Percentiles rank a stretch among this genome's conserved stretches.
Evolutionary conservation across 2,329 filamentous ascomycete species (phyloP).

Genomic region (Geosmithia flava): DNA sequence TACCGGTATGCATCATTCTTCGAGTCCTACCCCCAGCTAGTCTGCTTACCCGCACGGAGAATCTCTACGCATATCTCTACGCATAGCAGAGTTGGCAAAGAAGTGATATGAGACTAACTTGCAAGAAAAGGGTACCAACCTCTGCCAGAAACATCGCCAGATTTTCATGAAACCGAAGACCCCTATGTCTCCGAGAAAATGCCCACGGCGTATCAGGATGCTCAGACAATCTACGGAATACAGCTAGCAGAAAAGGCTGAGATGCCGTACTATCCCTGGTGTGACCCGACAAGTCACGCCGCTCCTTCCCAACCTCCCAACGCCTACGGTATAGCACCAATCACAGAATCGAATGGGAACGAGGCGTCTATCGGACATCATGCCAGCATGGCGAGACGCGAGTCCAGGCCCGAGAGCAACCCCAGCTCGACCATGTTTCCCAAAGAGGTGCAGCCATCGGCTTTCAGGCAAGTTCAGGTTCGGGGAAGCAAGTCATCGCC

Average conservation of each 20-base stretch:
- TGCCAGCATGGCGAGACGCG: too few species aligned
- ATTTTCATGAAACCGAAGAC: constrained; percentile 14
- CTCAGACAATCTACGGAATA: not conserved
- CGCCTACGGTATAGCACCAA: too few species aligned
- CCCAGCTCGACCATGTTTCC: not conserved
- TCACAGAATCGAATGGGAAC: too few species aligned
- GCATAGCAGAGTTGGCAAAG: not conserved
- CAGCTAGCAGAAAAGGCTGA: not conserved
- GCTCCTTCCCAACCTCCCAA: too few species aligned
- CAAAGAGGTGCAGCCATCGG: not conserved
- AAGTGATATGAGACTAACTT: constrained; percentile 2
- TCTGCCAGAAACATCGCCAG: constrained; percentile 11
- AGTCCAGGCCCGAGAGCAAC: not conserved
- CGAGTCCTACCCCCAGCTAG: not conserved
- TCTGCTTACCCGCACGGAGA: not conserved
- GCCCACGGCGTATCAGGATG: constrained; percentile 5
- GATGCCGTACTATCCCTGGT: not conserved
- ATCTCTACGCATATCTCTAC: too few species aligned
- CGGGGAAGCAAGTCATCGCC: not conserved
- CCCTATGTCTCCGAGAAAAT: constrained; percentile 18
- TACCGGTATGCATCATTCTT: constrained; percentile 15
- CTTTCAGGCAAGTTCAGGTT: not conserved
- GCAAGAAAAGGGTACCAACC: constrained; percentile 19
- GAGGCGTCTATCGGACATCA: too few species aligned
- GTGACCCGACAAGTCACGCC: too few species aligned